Conservation (phyloP, 106 monocot genomes). For the Chionographis japonica region DNA sequence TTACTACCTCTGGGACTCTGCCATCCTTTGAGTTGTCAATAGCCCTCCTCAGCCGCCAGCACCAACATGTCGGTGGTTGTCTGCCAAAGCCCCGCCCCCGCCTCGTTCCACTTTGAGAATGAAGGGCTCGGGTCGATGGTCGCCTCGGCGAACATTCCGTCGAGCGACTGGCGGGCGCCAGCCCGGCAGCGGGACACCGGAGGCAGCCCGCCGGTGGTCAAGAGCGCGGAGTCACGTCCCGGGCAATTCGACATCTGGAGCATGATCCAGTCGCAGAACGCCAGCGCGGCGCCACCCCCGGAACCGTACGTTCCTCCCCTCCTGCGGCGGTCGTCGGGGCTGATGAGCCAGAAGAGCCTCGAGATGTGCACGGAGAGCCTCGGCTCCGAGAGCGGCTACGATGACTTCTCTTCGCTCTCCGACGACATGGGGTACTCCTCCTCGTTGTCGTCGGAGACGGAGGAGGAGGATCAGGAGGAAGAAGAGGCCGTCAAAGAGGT, state of each 20-base stretch:
- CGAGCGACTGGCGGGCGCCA: background rate
- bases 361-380: slow-evolving; percentile 94
- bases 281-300: background rate
- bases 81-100: background rate
- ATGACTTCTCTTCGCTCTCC: slow-evolving; percentile 35
- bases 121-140: background rate
- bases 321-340: slow-evolving; percentile 28
- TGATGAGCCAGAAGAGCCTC: slow-evolving; percentile 84
- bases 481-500: background rate
- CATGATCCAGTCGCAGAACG: slow-evolving; percentile 42
- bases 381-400: slow-evolving; percentile 88
- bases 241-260: slow-evolving; percentile 55
- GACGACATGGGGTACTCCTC: slow-evolving; percentile 23
- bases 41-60: too few species aligned
- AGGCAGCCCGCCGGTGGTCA: too few species aligned
- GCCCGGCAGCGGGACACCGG: background rate
- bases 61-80: slow-evolving; percentile 20
- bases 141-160: background rate
- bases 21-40: too few species aligned
- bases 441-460: background rate
- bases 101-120: too few species aligned
- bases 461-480: background rate
- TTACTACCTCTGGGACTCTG: background rate
- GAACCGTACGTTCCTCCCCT: slow-evolving; percentile 66
- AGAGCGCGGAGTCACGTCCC: slow-evolving; percentile 1